Evolutionary conservation across 257 asterid species (phyloP), one percentile per base, ranked within the genome.

Genomic region (Scutellaria barbata): DNA sequence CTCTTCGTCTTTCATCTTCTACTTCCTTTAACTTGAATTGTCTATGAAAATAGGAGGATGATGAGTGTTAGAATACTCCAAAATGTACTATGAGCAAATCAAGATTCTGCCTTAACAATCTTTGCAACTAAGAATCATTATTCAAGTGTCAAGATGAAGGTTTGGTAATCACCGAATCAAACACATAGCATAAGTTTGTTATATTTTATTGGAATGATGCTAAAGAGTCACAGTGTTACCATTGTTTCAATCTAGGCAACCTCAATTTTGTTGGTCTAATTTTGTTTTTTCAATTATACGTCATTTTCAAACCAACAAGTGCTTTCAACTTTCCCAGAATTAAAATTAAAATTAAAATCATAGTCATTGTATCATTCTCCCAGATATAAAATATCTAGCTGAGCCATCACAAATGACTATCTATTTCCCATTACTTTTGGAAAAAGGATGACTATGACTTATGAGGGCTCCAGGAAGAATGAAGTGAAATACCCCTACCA

Each of bases 21-120:
- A 74, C 79, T 35, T 13, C 81, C 87, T 86, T 89, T 43, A 86
- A 41, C 75, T 84, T 86, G 82, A 92, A 87, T 76, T 87, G 88
- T 66, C 97, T 92, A 93, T 39, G 33, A 33, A 67, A 45, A 55
- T 14, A 69, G 39, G 17, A 69, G 39, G 17, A 22, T 12, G 68
- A 41, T 7, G 18, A 17, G 30, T 8, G 30, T 69, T 63, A 63
- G 68, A 16, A 3, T 13, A 10, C 67, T 14, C 62, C 5, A 33
- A 45, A 5, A 57, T 43, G 10, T 40, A 33, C 11, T 9, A 33
- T 9, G 53, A 33, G 6, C 3, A 35, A 25, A 47, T 46, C 58
- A 62, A 30, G 40, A 62, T 52, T 17, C 13, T 30, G 35, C 14
- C 35, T 60, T 2, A 33, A 43, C 41, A 30, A 30, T 30, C 35